Evolutionary conservation across 768 basidiomycete species (phyloP).

Genomic region (Psilocybe subaeruginosa): DNA sequence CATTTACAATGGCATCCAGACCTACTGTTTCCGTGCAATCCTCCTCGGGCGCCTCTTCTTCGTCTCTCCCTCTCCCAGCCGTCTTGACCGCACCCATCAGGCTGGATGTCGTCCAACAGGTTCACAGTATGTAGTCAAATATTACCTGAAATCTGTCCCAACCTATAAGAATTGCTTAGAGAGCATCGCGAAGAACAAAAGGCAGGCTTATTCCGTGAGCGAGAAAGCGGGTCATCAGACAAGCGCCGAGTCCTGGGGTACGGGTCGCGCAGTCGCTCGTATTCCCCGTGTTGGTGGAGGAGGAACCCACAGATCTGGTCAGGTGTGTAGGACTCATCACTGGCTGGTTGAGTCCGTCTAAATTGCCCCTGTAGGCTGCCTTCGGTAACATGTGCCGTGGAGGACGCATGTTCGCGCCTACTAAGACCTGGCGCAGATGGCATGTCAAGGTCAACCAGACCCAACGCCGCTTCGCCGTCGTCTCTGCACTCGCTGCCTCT

Average conservation of each 20-base stretch:
- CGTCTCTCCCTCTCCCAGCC: conserved; percentile 88
- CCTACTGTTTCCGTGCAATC: conserved; percentile 89
- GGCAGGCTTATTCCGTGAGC: conserved; percentile 95
- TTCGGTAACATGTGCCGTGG: conserved; percentile 99
- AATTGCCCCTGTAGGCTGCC: conserved; percentile 65
- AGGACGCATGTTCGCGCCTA: conserved; percentile 99
- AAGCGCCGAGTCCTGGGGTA: conserved; percentile 99
- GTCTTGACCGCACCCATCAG: conserved; percentile 98
- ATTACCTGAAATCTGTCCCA: neutral
- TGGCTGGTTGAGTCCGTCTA: neutral
- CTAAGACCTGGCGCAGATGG: conserved; percentile 99
- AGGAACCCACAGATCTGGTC: conserved; percentile 98
- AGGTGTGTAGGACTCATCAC: conserved; percentile 50
- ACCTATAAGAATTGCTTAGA: conserved; percentile 51
- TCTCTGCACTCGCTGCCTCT: conserved; percentile 97
- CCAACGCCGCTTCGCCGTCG: conserved; percentile 97
- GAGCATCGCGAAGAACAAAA: conserved; percentile 97
- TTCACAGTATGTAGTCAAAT: conserved; percentile 83
- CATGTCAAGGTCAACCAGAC: conserved; percentile 99
- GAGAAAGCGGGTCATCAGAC: conserved; percentile 99
- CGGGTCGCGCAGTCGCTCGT: conserved; percentile 99
- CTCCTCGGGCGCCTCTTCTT: conserved; percentile 66
- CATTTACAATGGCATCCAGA: conserved; percentile 79
- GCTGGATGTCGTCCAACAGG: conserved; percentile 96
- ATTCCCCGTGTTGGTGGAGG: conserved; percentile 99